Conservation (phyloP, 2,329 filamentous ascomycete genomes). For the Zymoseptoria pseudotritici region DNA sequence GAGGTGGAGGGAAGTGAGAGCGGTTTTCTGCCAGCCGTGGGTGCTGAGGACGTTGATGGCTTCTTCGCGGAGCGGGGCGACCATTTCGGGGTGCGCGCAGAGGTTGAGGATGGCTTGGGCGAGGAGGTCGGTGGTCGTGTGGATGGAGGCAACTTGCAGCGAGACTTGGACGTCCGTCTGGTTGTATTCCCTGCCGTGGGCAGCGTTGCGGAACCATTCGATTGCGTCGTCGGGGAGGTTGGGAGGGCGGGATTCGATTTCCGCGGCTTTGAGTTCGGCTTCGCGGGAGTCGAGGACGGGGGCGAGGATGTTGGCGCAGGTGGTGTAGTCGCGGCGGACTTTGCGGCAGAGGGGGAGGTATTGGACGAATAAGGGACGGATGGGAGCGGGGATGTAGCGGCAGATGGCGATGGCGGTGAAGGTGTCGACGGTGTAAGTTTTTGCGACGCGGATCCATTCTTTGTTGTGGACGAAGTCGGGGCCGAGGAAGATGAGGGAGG, state of each 20-base stretch:
- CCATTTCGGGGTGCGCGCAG: conserved; percentile 18
- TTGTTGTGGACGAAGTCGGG: conserved; percentile 31
- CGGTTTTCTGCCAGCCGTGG: conserved; percentile 25
- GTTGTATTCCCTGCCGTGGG: conserved; percentile 14
- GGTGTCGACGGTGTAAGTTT: conserved; percentile 32
- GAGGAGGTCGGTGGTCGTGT: conserved; percentile 25
- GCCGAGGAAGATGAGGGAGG: conserved; percentile 36
- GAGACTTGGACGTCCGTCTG: conserved; percentile 17
- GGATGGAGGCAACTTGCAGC: conserved; percentile 21
- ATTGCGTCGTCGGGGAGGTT: conserved; percentile 20
- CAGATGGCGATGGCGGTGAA: conserved; percentile 28
- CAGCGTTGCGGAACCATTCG: conserved; percentile 22
- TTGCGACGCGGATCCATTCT: conserved; percentile 34
- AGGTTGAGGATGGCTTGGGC: conserved; percentile 20
- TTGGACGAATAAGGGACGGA: conserved; percentile 29
- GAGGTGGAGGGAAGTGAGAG: conserved; percentile 25
- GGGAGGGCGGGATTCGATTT: conserved; percentile 4
- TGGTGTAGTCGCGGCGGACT: conserved; percentile 26
- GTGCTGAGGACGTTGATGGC: conserved; percentile 19
- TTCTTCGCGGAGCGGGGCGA: conserved; percentile 18
- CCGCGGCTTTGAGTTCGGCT: conserved; percentile 9
- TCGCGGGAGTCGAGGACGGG: conserved; percentile 25
- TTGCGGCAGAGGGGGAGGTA: conserved; percentile 31
- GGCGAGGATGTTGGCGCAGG: conserved; percentile 29
- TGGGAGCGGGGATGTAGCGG: conserved; percentile 29